phyloP scores from a whole-genome alignment of 73 alveolate species.

The Diophrys sp. region DNA sequence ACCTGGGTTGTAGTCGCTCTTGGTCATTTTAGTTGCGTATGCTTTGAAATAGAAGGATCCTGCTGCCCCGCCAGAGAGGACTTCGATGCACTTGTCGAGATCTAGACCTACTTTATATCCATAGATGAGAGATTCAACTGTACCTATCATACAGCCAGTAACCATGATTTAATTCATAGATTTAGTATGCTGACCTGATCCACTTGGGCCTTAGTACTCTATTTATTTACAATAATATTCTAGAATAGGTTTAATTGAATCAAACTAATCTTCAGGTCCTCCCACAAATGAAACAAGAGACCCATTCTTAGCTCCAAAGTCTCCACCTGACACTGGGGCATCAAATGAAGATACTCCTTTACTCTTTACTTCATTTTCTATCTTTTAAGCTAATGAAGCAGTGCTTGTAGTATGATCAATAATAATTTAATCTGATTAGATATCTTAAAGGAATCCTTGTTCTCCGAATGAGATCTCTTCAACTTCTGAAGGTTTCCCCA shows the following conservation, averaged over 20 bases:
- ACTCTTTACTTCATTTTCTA: slow-evolving; percentile 47
- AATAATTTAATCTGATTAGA: slow-evolving; percentile 70
- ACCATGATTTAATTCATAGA: slow-evolving; percentile 77
- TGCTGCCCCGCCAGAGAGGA: slow-evolving; percentile 82
- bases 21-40: slow-evolving; percentile 75
- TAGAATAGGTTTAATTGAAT: slow-evolving; percentile 41
- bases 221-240: slow-evolving; percentile 68
- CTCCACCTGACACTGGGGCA: slow-evolving; percentile 96
- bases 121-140: slow-evolving; percentile 78
- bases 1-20: slow-evolving; percentile 87
- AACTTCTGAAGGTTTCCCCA: slow-evolving; percentile 89
- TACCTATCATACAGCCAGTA: slow-evolving; percentile 82
- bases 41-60: slow-evolving; percentile 64
- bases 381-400: slow-evolving; percentile 73
- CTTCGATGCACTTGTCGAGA: slow-evolving; percentile 57
- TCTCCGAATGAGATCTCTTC: slow-evolving; percentile 68
- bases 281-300: slow-evolving; percentile 83
- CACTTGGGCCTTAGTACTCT: slow-evolving; percentile 77
- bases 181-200: slow-evolving; percentile 86
- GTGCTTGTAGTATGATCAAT: slow-evolving; percentile 88
- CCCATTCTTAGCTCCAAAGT: slow-evolving; percentile 89
- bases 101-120: slow-evolving; percentile 85
- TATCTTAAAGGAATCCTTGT: slow-evolving; percentile 69
- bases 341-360: slow-evolving; percentile 67
- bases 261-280: slow-evolving; percentile 70